phyloP scores from a whole-genome alignment of 148 eudicot species.

The Linanthus parryae region DNA sequence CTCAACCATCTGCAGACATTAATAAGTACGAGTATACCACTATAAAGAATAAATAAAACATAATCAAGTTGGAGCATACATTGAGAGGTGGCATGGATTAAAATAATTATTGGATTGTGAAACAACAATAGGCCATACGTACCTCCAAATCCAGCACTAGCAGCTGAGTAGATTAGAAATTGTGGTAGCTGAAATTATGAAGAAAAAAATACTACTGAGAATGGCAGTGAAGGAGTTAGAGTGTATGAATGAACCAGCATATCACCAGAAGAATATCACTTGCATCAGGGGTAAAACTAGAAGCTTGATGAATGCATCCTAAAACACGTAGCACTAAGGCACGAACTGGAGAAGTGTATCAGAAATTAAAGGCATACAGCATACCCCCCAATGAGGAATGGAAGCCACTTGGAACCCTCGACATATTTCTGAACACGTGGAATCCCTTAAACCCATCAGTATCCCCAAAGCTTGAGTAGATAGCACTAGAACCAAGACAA shows the following conservation, averaged over 20 bases:
- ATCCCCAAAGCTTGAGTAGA: conserved; percentile 2
- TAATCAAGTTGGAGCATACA: too few relatives aligned
- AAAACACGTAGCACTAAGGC: not conserved
- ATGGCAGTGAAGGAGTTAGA: too few relatives aligned
- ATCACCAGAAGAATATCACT: too few relatives aligned
- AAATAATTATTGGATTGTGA: too few relatives aligned
- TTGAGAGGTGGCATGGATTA: too few relatives aligned
- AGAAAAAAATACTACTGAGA: not conserved
- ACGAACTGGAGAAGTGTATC: not conserved
- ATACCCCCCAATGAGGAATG: conserved; percentile 74
- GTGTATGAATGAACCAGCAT: not conserved
- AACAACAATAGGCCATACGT: conserved; percentile 8
- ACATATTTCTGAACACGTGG: conserved; percentile 62
- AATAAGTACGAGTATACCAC: too few relatives aligned
- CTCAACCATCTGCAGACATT: too few relatives aligned
- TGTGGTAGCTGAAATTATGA: conserved; percentile 47
- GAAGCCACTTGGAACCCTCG: conserved; percentile 90
- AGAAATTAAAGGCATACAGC: conserved; percentile 19
- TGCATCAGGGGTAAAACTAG: not conserved
- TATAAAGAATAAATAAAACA: too few relatives aligned
- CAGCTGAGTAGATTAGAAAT: conserved; percentile 48
- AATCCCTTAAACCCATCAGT: conserved; percentile 44
- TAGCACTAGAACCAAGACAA: not conserved
- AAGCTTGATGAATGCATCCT: not conserved
- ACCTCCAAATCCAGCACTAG: conserved; percentile 86